These are phyloP conservation scores for Microcera coccophila DNA, from an alignment of 2,329 filamentous ascomycete genomes.

Conservation along the genomic window DNA sequence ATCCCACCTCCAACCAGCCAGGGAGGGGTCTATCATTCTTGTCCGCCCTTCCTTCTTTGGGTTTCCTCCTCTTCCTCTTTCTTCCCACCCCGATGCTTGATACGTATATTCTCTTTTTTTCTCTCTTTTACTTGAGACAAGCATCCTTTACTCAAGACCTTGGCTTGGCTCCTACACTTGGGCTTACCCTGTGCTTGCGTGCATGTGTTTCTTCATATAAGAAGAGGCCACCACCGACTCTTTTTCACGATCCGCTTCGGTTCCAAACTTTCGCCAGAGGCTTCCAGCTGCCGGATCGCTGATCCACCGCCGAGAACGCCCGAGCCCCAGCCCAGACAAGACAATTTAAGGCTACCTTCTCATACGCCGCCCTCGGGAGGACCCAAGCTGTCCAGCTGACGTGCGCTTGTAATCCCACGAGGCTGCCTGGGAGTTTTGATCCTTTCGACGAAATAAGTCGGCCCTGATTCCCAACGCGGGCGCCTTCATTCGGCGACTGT, in stretches of 20 bases:
- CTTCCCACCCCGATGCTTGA: neutral
- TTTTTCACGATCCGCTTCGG: conserved; percentile 15
- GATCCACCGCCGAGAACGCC: conserved; percentile 25
- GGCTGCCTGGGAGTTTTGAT: neutral
- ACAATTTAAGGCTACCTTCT: conserved; percentile 8
- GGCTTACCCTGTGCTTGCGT: conserved; percentile 13
- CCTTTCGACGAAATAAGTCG: neutral
- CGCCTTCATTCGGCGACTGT: conserved; percentile 6
- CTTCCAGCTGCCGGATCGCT: conserved; percentile 10
- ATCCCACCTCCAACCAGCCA: too few relatives aligned
- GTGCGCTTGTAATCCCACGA: neutral
- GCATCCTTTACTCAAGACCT: too few relatives aligned
- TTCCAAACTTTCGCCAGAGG: conserved; percentile 4
- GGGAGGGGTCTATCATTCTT: too few relatives aligned
- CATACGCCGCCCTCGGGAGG: neutral
- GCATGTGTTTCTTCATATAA: conserved; percentile 9
- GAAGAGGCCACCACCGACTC: conserved; percentile 20
- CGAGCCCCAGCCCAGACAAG: conserved; percentile 15
- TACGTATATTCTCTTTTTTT: too few relatives aligned
- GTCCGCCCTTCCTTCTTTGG: neutral
- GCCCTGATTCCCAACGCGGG: conserved; percentile 6
- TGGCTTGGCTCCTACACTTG: too few relatives aligned
- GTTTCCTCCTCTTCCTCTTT: neutral
- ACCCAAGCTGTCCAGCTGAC: neutral
- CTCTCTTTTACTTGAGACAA: too few relatives aligned